These are phyloP conservation scores for Macrocybe gigantea DNA, from an alignment of 768 basidiomycete species.

Conservation along the genomic window DNA sequence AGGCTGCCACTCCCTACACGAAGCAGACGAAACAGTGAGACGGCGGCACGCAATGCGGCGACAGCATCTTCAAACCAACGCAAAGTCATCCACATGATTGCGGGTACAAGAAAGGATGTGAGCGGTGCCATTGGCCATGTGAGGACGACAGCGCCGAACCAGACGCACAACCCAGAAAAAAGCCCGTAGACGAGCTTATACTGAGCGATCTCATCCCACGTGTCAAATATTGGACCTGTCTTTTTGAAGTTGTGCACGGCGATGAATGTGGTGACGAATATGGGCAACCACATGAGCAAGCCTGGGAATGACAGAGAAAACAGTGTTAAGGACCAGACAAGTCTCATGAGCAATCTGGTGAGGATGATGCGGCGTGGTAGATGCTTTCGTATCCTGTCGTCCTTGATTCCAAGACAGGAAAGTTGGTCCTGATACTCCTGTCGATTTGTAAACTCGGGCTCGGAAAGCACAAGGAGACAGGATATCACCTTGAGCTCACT, in stretches of 20 bases:
- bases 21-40: constrained; percentile 55
- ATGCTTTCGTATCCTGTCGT: constrained; percentile 75
- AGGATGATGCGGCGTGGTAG: constrained; percentile 49
- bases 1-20: constrained; percentile 55
- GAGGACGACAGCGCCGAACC: constrained; percentile 43
- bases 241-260: constrained; percentile 75
- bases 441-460: not conserved
- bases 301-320: constrained; percentile 68
- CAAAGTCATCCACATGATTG: constrained; percentile 84
- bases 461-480: not conserved
- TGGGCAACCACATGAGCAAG: constrained; percentile 74
- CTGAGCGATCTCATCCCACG: constrained; percentile 87
- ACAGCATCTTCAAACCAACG: constrained; percentile 86
- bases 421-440: constrained; percentile 76
- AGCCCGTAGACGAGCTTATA: constrained; percentile 85
- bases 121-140: constrained; percentile 59
- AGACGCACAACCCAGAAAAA: constrained; percentile 65
- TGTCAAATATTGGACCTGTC: constrained; percentile 78
- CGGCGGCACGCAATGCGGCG: constrained; percentile 71
- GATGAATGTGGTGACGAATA: constrained; percentile 66
- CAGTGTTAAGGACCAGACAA: constrained; percentile 58
- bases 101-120: constrained; percentile 57
- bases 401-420: constrained; percentile 65
- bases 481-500: constrained; percentile 36
- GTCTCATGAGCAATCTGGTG: constrained; percentile 58